Evolutionary conservation across 306 rosid genomes (phyloP), one percentile per base, ranked within the genome.

Genomic region (Ceratonia siliqua): DNA sequence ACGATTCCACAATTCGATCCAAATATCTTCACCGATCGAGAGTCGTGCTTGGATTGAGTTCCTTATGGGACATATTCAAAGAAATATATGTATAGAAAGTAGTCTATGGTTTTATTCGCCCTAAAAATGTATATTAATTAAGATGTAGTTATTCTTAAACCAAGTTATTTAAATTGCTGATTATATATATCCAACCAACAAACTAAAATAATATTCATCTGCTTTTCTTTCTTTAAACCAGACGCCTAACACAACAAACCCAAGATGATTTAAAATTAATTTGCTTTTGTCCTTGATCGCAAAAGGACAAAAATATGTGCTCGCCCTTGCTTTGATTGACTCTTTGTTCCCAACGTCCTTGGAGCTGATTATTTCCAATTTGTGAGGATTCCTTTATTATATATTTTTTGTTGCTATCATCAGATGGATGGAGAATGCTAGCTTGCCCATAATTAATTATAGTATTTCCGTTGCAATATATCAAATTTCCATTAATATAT

Each of bases 281-380:
- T 10, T 0, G 43, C 15, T 33, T 65, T 3, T 42, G 71, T 24
- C 8, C 22, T 22, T 25, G 9, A 42, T 17, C n/a, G 36, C 38
- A 7, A 65, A 22, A 24, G 22, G 2, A 8, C 18, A 41, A 4
- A 9, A 36, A 2, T 10, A 32, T 3, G 68, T 6, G 7, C n/a
- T 63, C 32, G 30, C 58, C 5, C 1, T 28, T 28, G 9, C 39
- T 28, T 2, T 1, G 9, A 32, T 35, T 65, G 62, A 56, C 48
- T 30, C 8, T 38, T 66, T 38, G 41, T 35, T 78, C 71, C 83
- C 75, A 66, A 46, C 41, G 43, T 56, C 83, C 57, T 25, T 21
- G 79, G 75, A 57, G 79, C n/a, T n/a, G n/a, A 8, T 73, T 33
- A 48, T 66, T 67, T 57, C 75, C 79, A 36, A 46, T 5, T 14